Evolutionary conservation across 139 green algal species (phyloP), one percentile per base, ranked within the genome.

Genomic region (Haematococcus lacustris): DNA sequence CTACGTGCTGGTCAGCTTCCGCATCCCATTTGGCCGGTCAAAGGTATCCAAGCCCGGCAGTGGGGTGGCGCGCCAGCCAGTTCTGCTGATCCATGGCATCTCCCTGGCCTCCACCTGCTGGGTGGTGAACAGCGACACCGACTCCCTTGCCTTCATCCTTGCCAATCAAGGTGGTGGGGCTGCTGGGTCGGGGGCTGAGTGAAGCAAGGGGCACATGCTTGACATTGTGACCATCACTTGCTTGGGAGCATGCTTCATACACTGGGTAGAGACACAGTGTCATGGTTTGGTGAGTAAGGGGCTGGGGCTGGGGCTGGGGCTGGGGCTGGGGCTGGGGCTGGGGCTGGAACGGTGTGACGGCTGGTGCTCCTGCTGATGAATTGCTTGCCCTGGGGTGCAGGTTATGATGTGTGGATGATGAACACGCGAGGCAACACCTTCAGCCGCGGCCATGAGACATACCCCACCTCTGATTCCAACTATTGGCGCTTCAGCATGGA

Each of bases 21-120:
- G 76, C 43, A 79, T 74, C 37, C 59, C 71, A 0, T 73, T 71
- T 59, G 71, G 71, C 3, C 26, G 64, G 64, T 9, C 9, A 23
- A 17, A 51, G 38, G n/a, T 37, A 38, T 6, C 21, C 21, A 51
- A 6, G 17, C 37, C 66, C 26, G 40, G 40, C 70, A 38, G 33
- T 60, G n/a, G 4, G 38, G 35, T 50, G n/a, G 60, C 13, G 40
- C 41, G 61, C 1, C 60, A 76, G 47, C 78, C 85, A 3, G 87
- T 96, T 5, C 78, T 93, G 67, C 81, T 96, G 38, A 80, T 91
- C 59, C 91, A 96, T 40, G 91, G 88, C 9, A 80, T 96, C 59
- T 84, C 89, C n/a, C 86, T 94, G 13, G 79, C 71, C 38, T 84
- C 69, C 71, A 89, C 83, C 3, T 87, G 78, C 59, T 95, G 86